phyloP scores from a whole-genome alignment of 768 basidiomycete species.

The Pisolithus sp. region DNA sequence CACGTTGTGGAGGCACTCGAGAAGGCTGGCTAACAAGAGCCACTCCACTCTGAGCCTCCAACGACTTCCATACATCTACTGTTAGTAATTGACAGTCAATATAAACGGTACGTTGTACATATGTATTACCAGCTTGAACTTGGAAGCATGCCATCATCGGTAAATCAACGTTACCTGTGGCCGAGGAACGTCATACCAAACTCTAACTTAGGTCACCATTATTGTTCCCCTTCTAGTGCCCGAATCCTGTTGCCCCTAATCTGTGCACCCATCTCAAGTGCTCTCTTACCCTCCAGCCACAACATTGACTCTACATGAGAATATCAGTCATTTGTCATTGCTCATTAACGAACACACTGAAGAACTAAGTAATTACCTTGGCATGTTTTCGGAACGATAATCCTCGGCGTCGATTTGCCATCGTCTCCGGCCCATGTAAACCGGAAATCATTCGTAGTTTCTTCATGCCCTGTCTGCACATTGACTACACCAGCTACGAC shows the following conservation, averaged over 20 bases:
- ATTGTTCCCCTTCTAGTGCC: neutral
- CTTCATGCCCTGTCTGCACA: slow-evolving; percentile 55
- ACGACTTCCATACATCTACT: no score
- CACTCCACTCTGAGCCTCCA: no score
- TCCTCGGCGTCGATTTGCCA: slow-evolving; percentile 31
- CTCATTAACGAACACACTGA: neutral
- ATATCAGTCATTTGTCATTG: neutral
- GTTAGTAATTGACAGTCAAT: neutral
- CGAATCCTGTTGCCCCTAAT: slow-evolving; percentile 37
- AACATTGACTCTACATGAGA: slow-evolving; percentile 64
- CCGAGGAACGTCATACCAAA: neutral
- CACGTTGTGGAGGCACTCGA: no score
- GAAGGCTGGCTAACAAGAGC: no score
- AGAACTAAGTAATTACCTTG: slow-evolving; percentile 35
- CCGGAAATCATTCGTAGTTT: slow-evolving; percentile 69
- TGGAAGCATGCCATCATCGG: no score
- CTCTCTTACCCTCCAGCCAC: slow-evolving; percentile 74
- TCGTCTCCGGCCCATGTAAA: slow-evolving; percentile 62
- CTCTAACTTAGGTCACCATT: neutral
- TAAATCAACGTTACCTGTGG: no score
- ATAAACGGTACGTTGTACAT: neutral
- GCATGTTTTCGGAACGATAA: slow-evolving; percentile 66
- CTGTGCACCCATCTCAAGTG: slow-evolving; percentile 62
- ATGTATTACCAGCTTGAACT: no score
- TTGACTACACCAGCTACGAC: slow-evolving; percentile 71